Evolutionary conservation across 805 yeast genomes (phyloP), one percentile per base, ranked within the genome.

Genomic region (Candida morakotiae): DNA sequence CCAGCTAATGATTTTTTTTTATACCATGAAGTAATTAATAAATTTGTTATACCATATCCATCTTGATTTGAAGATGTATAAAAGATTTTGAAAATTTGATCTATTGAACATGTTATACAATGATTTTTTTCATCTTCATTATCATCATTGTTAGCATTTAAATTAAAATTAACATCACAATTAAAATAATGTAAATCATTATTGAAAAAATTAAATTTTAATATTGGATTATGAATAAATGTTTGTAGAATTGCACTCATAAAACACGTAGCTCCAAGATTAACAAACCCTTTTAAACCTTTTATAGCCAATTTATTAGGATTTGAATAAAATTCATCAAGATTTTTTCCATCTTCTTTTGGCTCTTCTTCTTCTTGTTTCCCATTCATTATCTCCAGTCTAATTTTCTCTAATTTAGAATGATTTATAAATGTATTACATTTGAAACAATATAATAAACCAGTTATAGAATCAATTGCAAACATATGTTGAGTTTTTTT

Each of bases 251-350:
- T 79, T 25, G 91, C 83, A 48, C 95, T 85, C 87, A 93, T 91
- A 64, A 87, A 93, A 64, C 99, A 93, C 0, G 98, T 93, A 0
- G 98, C 85, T 0, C 99, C 99, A 81, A 91, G 79, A 57, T 91
- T 91, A 35, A 87, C 81, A 48, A 93, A 77, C 3, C 98, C 98
- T 36, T 84, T 74, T 15, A 93, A 64, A 0, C 97, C 98, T n/a
- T 80, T 73, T 5, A 77, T 68, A 1, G 89, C 83, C 36, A 72
- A 73, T 48, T 53, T 60, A 15, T 66, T 56, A 24, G 87, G 85
- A 27, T 45, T 44, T 3, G 38, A 22, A 17, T 43, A 43, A 21
- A 30, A 22, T n/a, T n/a, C n/a, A n/a, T n/a, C n/a, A n/a, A n/a
- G n/a, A n/a, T n/a, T n/a, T n/a, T n/a, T n/a, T 2, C 20, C 30